Base-by-base conservation (phyloP, 208 protist genomes). In the Trichomonas tenax region DNA sequence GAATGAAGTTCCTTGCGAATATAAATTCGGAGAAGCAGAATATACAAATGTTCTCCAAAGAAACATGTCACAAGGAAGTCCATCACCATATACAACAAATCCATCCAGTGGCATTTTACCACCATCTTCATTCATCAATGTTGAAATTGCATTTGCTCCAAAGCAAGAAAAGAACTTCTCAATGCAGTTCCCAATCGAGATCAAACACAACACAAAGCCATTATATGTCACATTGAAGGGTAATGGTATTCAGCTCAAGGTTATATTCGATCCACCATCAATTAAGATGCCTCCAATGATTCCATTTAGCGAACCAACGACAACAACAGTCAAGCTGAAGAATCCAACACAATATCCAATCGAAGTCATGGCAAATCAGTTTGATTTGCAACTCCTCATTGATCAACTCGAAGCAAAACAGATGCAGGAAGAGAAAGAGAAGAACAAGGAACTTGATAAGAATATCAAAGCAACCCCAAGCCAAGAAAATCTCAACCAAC, bases 331-430 rank as follows among this genome's bases (percentile, higher is more conserved):
- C 2, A 23, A 51, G 8, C 3, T 93, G 26, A 93, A 48, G 17
- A 93, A 93, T 93, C 40, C 40, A 44, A 41, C 17, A 58, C 45
- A 93, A 15, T 93, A 93, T 93, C 86, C 86, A 93, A 93, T 93
- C 23, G 86, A 93, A 34, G 44, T 93, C n/a, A 44, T 93, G 23
- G 23, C 86, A 34, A 23, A 23, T 38, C 86, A 93, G 38, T 93
- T 58, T 15, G 86, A 93, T 51, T 58, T 51, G 17, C 44, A 93
- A 36, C 15, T 48, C 14, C 38, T 93, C 4, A 84, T 84, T 15
- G 81, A 84, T 84, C n/a, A 34, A 14, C 17, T 93, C 38, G 86
- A 93, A 51, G 11, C 21, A 26, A 51, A 44, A 26, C 41, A 93
- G 31, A 38, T 17, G 11, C 40, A 93, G 21, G 15, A 38, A 51